Evolutionary conservation across 495 filamentous ascomycete genomes (phyloP).

Genomic region (Penicillium macrosclerotiorum): DNA sequence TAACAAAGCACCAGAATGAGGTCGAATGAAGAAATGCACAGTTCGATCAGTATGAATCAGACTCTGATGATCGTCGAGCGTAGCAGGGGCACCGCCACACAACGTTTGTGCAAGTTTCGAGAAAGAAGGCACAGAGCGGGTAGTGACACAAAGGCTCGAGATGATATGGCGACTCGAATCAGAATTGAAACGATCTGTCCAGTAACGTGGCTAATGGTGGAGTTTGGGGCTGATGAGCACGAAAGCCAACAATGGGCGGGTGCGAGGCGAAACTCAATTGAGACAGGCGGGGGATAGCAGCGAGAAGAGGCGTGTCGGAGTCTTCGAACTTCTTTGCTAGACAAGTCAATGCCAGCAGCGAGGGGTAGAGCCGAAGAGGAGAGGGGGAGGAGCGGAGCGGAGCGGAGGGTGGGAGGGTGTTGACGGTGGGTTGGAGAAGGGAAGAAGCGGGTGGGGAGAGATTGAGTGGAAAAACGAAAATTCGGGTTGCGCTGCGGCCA

Average conservation of each 20-base stretch:
- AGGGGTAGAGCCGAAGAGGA: conserved; percentile 33
- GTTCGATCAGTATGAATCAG: background rate
- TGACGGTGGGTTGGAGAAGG: conserved; percentile 30
- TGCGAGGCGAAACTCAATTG: conserved; percentile 29
- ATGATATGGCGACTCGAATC: no score
- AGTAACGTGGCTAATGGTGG: no score
- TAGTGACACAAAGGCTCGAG: no score
- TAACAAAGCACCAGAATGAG: background rate
- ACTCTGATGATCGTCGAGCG: no score
- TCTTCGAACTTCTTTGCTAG: conserved; percentile 39
- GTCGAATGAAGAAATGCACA: background rate
- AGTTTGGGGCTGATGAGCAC: no score
- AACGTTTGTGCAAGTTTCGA: no score
- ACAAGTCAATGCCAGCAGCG: conserved; percentile 56
- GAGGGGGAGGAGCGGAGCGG: conserved; percentile 26
- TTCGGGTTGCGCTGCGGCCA: no score
- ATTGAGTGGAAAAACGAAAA: conserved; percentile 32
- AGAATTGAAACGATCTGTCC: no score
- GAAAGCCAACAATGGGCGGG: no score
- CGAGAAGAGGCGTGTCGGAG: conserved; percentile 12
- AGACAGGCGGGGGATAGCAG: conserved; percentile 1
- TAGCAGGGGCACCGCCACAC: no score
- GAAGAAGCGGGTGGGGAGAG: conserved; percentile 23
- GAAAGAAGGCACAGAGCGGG: no score
- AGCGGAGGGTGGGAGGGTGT: conserved; percentile 35